Base-by-base conservation (phyloP, 1,284 basidiomycete species). In the Somion occarium region DNA sequence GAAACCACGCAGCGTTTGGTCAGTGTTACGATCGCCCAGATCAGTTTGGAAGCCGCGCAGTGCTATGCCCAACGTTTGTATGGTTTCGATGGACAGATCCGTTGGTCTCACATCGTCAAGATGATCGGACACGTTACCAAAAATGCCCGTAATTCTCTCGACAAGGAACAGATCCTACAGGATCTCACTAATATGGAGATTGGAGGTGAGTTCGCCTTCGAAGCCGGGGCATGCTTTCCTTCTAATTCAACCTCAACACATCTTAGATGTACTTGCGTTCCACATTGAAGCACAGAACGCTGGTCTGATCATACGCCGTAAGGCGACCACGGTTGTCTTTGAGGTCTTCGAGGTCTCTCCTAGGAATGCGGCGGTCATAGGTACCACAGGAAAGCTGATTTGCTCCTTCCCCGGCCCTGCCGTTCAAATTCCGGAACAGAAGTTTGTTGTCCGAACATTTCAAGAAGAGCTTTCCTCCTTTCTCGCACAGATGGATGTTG, bases 341-440 rank as follows among this genome's bases (percentile, higher is more conserved):
- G 74, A 77, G 53, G 60, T 63, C 13, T 79, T 78, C 53, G 71
- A 76, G 53, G 69, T 69, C 5, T 68, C 70, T 13, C 66, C 70
- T 0, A 54, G 59, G 3, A 61, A 63, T 12, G 59, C 54, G 2
- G 54, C 52, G 2, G 67, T 77, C 38, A 73, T 73, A 63, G 57
- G 51, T 1, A 54, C 65, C 1, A 52, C 56, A 25, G 74, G 74
- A 15, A 74, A 73, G 53, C 60, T 79, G 1, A 12, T 70, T 4
- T 64, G 67, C 19, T 63, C 61, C 0, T 73, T 61, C 39, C 72
- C 70, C 22, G 66, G 64, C 1, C 62, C 65, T 0, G 51, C 68
- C 2, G 64, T 70, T 37, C 60, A 60, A 0, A 69, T 66, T 49
- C 70, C 71, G 61, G 57, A 1, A n/a, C 61, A 64, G 44, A 62